Base-by-base conservation (phyloP, 176 grass and related monocot species). In the Puya raimondii region DNA sequence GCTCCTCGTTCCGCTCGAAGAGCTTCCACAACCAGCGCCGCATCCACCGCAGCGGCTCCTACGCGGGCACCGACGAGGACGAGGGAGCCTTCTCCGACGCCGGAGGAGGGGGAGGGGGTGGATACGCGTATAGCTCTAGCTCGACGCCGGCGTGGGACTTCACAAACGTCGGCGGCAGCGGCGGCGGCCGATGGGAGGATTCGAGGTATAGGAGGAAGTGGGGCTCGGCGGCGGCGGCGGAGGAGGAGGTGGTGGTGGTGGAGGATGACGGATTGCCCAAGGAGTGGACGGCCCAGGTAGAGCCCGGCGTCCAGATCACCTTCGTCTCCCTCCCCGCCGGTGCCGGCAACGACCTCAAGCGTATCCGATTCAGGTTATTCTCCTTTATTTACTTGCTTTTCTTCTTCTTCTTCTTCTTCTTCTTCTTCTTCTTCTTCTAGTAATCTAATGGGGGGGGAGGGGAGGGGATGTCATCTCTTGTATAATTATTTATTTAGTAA, bases 221-320 rank as follows among this genome's bases (percentile, higher is more conserved):
- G 78, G 65, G 78, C 73, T 71, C 59, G 4, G 69, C 71, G 50
- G 22, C 23, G 23, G 83, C 72, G 25, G 74, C 66, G 25, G 52
- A 63, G 21, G 50, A 51, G 20, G 73, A 81, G 1, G 93, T 70
- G 16, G 79, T 71, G 16, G 72, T 72, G 18, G 51, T 65, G 50
- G 88, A 84, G 66, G 85, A 93, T 2, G 74, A 71, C 4, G 84
- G 75, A 12, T 66, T 74, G 71, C 78, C 84, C 10, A 78, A 82
- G 70, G 95, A 94, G 81, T 99, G 95, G 95, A 91, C 78, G 67
- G 95, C 90, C 50, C 95, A 99, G 70, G 88, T 99, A 54, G 95
- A 99, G 67, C 95, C 95, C 3, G 95, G 95, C 22, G 90, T 99
- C 26, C 95, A 99, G 74, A 94, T 99, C 67, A 99, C 87, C 65